A percentile compares a stretch with the other conserved stretches of the same genome.
phyloP scores from a whole-genome alignment of 1,284 basidiomycete species.

The Ceratobasidium sp. region DNA sequence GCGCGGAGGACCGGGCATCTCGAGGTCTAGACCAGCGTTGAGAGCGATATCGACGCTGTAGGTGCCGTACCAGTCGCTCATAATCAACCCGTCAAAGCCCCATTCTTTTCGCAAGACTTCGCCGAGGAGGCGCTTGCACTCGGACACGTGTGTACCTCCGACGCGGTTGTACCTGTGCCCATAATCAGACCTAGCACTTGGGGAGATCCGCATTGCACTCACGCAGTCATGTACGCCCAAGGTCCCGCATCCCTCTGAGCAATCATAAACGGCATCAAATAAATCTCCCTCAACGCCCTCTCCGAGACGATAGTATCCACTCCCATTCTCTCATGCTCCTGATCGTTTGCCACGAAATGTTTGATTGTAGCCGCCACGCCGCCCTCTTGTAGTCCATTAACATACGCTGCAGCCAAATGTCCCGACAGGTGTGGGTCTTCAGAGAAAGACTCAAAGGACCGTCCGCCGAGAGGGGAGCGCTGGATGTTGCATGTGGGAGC shows the following conservation, averaged over 20 bases:
- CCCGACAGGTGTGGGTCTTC: constrained; percentile 61
- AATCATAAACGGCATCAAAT: constrained; percentile 85
- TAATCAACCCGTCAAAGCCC: constrained; percentile 74
- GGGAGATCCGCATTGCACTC: constrained; percentile 50
- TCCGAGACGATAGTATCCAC: constrained; percentile 50
- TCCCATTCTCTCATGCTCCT: constrained; percentile 47
- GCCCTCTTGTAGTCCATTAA: constrained; percentile 50
- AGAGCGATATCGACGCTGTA: constrained; percentile 73
- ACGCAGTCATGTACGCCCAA: constrained; percentile 79
- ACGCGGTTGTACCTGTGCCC: constrained; percentile 56
- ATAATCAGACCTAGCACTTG: background rate
- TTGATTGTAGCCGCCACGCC: constrained; percentile 49
- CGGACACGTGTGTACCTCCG: constrained; percentile 73
- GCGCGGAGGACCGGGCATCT: constrained; percentile 74
- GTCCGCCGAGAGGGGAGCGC: constrained; percentile 56
- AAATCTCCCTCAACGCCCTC: constrained; percentile 82
- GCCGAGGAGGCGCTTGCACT: constrained; percentile 67
- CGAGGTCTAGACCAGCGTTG: constrained; percentile 75
- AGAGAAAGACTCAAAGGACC: constrained; percentile 76
- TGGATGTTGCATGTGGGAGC: constrained; percentile 79
- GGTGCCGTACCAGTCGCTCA: constrained; percentile 84
- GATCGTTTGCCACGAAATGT: constrained; percentile 48
- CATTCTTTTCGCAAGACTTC: constrained; percentile 77
- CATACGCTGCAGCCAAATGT: constrained; percentile 48
- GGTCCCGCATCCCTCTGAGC: constrained; percentile 76